Evolutionary conservation across 176 grass and related monocot species (phyloP), one percentile per base, ranked within the genome.

Genomic region (Tuctoria greenei): DNA sequence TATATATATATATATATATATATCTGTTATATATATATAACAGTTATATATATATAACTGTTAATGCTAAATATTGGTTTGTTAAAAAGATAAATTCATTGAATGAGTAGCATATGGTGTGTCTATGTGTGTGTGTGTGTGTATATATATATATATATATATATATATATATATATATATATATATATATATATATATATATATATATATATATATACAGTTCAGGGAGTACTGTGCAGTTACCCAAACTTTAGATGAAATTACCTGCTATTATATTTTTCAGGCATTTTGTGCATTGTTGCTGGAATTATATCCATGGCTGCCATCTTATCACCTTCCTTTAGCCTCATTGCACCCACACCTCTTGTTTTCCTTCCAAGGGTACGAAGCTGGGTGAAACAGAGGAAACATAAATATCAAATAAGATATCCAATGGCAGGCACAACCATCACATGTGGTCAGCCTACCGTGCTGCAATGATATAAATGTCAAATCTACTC

Each of bases 221-320:
- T n/a, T n/a, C n/a, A n/a, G n/a, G n/a, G n/a, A n/a, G n/a, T n/a
- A n/a, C 20, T 10, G 81, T 14, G 50, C 36, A 16, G 9, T 58
- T 56, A 70, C 35, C 21, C 23, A 71, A 54, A 72, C 37, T 75
- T 10, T 35, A 34, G 21, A 45, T 56, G 28, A 55, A 73, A 59
- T 47, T 78, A 99, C 95, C 87, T 90, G 76, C 65, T 84, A 28
- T 1, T 18, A 77, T 10, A 64, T 24, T 23, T 86, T 79, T 77
- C 88, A 65, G 82, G 86, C 86, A 87, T 83, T 56, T 87, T 90
- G 71, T 90, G 86, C 73, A 81, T 79, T 35, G 87, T 65, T 66
- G 82, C 76, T 66, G 95, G 89, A 67, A 95, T 95, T 81, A 92
- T 83, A 80, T 95, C 89, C 95, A 99, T 92, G 10, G 91, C 82